Conservation (phyloP, 208 protist species). For the Crithidia acanthocephali region DNA sequence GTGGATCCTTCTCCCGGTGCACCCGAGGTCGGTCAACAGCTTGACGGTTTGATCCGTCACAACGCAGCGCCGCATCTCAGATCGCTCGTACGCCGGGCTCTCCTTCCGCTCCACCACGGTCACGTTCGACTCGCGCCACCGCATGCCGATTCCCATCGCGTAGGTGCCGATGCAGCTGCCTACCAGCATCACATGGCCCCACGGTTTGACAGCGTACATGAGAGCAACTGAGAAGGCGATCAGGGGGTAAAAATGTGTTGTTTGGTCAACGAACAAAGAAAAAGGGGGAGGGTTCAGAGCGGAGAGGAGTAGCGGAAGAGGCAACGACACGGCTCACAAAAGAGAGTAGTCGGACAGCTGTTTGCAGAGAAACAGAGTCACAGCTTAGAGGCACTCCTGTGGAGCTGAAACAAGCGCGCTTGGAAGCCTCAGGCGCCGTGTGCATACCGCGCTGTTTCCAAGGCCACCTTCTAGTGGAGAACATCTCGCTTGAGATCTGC, state of each 20-base stretch:
- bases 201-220: conserved; percentile 92
- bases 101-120: conserved; percentile 60
- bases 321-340: too few species aligned
- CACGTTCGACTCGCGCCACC: conserved; percentile 81
- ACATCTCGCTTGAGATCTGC: too few species aligned
- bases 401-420: too few species aligned
- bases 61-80: conserved; percentile 57
- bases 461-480: too few species aligned
- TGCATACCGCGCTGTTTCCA: too few species aligned
- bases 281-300: conserved; percentile 16
- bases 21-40: conserved; percentile 75
- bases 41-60: conserved; percentile 72
- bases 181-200: conserved; percentile 77
- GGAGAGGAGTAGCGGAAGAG: too few species aligned
- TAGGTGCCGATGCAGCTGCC: conserved; percentile 71
- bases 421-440: too few species aligned
- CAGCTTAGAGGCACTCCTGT: too few species aligned
- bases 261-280: conserved; percentile 13
- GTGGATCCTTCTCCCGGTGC: conserved; percentile 50
- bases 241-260: too few species aligned
- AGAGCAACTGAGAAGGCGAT: conserved; percentile 1
- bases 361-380: too few species aligned
- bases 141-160: conserved; percentile 87
- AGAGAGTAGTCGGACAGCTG: too few species aligned
- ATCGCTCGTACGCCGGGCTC: conserved; percentile 56